Conservation (phyloP, 352 stramenopile genomes). For the Globisporangium emineosum region DNA sequence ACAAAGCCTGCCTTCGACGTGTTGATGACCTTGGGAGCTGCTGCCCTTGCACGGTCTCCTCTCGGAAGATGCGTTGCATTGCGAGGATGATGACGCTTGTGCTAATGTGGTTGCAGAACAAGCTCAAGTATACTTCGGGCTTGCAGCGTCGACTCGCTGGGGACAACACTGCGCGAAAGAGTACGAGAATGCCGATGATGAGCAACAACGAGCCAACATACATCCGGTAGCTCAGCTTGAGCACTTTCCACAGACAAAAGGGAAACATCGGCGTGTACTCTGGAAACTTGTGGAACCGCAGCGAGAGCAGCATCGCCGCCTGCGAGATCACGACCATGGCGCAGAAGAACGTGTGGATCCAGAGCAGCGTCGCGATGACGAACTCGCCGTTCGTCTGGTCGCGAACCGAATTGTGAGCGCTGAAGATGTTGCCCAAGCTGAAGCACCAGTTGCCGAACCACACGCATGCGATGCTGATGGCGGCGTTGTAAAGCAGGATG, state of each 20-base stretch:
- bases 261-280: conserved; percentile 13
- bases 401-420: conserved; percentile 19
- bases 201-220: conserved; percentile 4
- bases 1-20: background rate
- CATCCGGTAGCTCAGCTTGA: background rate
- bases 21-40: background rate
- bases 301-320: conserved; percentile 19
- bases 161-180: background rate
- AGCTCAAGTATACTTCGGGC: conserved; percentile 7
- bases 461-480: conserved; percentile 22
- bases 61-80: background rate
- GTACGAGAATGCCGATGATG: background rate
- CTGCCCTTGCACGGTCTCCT: conserved; percentile 5
- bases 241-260: conserved; percentile 18
- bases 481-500: conserved; percentile 24
- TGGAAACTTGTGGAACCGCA: conserved; percentile 21
- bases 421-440: conserved; percentile 25
- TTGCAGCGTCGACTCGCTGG: background rate
- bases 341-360: conserved; percentile 25
- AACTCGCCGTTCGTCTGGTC: conserved; percentile 17
- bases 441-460: conserved; percentile 27
- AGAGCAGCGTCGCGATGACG: conserved; percentile 27
- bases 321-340: conserved; percentile 26
- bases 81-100: conserved; percentile 1
- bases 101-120: conserved; percentile 4